Evolutionary conservation across 129 eudicot species (phyloP).

Genomic region (Saposhnikovia divaricata): DNA sequence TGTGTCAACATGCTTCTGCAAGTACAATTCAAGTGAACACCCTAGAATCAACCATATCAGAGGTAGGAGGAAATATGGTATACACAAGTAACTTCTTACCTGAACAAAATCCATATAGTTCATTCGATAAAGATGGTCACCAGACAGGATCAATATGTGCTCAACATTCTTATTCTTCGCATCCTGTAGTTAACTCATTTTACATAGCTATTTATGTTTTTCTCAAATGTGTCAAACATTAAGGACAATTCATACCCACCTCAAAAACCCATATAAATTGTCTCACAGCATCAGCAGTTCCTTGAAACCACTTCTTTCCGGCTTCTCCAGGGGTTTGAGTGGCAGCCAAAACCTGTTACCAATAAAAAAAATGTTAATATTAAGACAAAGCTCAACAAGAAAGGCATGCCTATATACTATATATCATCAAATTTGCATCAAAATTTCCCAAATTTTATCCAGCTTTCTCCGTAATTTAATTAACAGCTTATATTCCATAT

Average conservation of each 20-base stretch:
- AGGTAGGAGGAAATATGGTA: neutral
- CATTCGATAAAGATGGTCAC: constrained; percentile 96
- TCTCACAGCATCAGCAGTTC: constrained; percentile 97
- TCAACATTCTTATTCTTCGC: constrained; percentile 86
- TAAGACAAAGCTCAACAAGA: neutral
- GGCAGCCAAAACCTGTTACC: constrained; percentile 76
- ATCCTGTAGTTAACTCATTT: constrained; percentile 38
- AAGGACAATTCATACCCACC: constrained; percentile 27
- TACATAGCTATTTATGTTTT: neutral
- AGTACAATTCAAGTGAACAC: constrained; percentile 7
- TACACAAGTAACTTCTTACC: constrained; percentile 26
- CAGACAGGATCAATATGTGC: constrained; percentile 72
- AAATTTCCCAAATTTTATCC: neutral
- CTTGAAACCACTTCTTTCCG: constrained; percentile 95
- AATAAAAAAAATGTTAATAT: neutral
- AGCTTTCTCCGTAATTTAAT: neutral
- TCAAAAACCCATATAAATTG: constrained; percentile 94
- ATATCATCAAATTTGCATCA: neutral
- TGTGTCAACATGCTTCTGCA: constrained; percentile 86
- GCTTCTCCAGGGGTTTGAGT: constrained; percentile 87
- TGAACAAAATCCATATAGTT: constrained; percentile 86
- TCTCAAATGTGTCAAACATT: neutral
- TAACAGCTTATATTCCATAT: neutral
- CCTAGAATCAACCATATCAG: neutral
- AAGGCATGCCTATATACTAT: neutral